phyloP scores from a whole-genome alignment of 148 eudicot genomes.

The Beta vulgaris region DNA sequence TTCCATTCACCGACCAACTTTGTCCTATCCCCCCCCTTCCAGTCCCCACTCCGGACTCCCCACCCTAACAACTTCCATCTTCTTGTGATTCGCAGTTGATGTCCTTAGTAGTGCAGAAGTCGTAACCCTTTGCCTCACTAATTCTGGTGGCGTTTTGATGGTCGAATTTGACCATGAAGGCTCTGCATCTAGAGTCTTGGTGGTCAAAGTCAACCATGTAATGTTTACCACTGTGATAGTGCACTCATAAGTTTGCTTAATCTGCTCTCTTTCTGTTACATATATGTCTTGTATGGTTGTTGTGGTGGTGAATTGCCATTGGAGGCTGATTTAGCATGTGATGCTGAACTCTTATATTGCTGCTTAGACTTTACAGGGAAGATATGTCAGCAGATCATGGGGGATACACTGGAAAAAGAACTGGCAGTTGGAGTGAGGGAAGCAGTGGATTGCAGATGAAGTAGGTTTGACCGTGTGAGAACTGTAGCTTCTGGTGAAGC shows the following conservation, averaged over 20 bases:
- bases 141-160: neutral
- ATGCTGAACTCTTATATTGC: too few species aligned
- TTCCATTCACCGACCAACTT: neutral
- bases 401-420: neutral
- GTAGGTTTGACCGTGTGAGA: neutral
- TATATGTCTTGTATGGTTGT: neutral
- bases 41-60: too few species aligned
- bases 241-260: too few species aligned
- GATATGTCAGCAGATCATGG: neutral
- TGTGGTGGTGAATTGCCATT: neutral
- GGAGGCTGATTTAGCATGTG: too few species aligned
- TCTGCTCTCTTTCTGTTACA: too few species aligned
- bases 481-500: too few species aligned
- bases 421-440: neutral
- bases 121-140: neutral
- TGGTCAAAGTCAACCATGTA: neutral
- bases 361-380: too few species aligned
- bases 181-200: neutral
- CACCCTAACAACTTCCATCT: neutral
- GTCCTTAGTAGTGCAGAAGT: neutral
- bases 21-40: neutral
- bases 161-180: conserved; percentile 1
- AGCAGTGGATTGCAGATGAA: neutral
- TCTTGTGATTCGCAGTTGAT: neutral
- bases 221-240: neutral